Evolutionary conservation across 306 rosid species (phyloP), one percentile per base, ranked within the genome.

Genomic region (Prinsepia uniflora): DNA sequence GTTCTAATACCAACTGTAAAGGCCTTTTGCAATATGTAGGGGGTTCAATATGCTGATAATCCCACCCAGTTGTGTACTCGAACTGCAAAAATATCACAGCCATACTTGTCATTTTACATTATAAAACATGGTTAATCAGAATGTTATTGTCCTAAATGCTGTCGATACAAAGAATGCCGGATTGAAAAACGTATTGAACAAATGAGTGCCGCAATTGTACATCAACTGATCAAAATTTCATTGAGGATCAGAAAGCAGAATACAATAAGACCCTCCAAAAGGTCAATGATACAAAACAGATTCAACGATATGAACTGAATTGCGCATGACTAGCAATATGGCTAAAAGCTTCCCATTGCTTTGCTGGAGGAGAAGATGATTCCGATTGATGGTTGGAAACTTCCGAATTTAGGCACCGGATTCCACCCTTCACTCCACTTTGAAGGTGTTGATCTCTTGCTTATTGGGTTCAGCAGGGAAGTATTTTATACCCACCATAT

Each of bases 401-500:
- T 11, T 3, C 12, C 3, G 24, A 22, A 10, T 56, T 5, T n/a
- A 9, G 6, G 15, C 39, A 14, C 62, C 10, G 11, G 7, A 36
- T 30, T 13, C 41, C 1, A 14, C 63, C 5, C 30, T 67, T 72
- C 68, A 79, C 17, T 73, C 84, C 54, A 73, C 11, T 57, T 83
- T 79, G 39, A 70, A 71, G 58, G 22, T 11, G 59, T 43, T 63
- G 43, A 67, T 60, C 41, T 76, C 86, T 54, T 70, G 71, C 86
- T 91, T 86, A 46, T 11, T 10, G 70, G 86, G 87, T 70, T 85
- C 96, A 14, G 92, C 86, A 13, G 87, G 96, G 79, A 91, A 91
- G 84, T 91, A 88, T 72, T 90, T 88, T 78, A 90, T 90, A 42
- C 92, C 95, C 63, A 86, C 76, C 73, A 90, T 19, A 68, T 90